Percentiles rank a stretch among this genome's conserved stretches.
Conservation (phyloP, 2,329 filamentous ascomycete genomes). For the Didymella sp. region DNA sequence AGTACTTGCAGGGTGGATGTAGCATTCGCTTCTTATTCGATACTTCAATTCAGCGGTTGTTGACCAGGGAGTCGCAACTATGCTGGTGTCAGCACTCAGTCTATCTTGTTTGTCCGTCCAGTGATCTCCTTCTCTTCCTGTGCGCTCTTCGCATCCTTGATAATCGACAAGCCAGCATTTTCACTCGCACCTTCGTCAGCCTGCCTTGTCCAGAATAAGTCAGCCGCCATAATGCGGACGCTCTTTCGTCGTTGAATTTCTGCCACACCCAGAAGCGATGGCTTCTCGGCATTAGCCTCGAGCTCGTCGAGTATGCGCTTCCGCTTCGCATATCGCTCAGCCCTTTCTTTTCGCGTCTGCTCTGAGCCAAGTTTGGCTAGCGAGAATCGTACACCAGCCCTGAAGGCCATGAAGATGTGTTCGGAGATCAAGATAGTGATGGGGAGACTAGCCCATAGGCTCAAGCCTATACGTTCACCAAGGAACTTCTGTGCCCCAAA, state of each 20-base stretch:
- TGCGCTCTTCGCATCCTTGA: constrained; percentile 34
- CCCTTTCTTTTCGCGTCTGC: constrained; percentile 37
- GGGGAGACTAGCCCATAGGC: constrained; percentile 39
- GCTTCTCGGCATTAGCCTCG: constrained; percentile 27
- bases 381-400: constrained; percentile 36
- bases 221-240: constrained; percentile 38
- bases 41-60: not conserved
- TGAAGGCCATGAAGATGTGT: constrained; percentile 44
- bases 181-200: constrained; percentile 37
- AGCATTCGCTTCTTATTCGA: not conserved
- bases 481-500: constrained; percentile 34
- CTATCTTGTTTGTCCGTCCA: constrained; percentile 17
- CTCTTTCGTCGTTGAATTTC: constrained; percentile 44
- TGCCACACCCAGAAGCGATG: constrained; percentile 26
- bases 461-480: constrained; percentile 23
- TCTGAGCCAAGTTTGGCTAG: constrained; percentile 39
- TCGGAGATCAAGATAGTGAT: constrained; percentile 43
- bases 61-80: not conserved
- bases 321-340: constrained; percentile 35
- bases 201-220: constrained; percentile 44
- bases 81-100: constrained; percentile 7
- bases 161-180: constrained; percentile 32
- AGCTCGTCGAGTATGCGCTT: constrained; percentile 42
- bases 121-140: constrained; percentile 26
- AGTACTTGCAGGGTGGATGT: not conserved